A percentile compares a stretch with the other conserved stretches of the same genome.
phyloP scores from a whole-genome alignment of 1,284 basidiomycete genomes.

The Pyrrhoderma lamaoense region DNA sequence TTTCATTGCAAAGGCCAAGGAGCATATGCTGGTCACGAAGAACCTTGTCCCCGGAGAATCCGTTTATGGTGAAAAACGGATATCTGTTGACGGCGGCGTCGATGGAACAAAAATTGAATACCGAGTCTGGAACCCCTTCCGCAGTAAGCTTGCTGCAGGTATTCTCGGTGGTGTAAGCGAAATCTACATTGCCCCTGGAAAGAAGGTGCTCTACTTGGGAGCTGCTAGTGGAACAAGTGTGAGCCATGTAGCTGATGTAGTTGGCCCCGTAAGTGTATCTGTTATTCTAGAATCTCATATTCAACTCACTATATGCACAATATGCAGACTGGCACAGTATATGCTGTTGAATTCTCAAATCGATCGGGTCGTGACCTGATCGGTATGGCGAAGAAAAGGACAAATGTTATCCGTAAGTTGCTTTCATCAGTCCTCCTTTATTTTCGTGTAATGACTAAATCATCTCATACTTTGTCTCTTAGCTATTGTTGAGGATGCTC shows the following conservation, averaged over 20 bases:
- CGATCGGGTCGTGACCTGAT: conserved; percentile 97
- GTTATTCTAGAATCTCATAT: conserved; percentile 5
- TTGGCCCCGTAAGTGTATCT: conserved; percentile 71
- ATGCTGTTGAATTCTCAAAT: conserved; percentile 97
- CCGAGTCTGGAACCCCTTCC: conserved; percentile 99
- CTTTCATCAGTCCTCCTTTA: conserved; percentile 10
- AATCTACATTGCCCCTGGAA: conserved; percentile 90
- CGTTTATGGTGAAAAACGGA: conserved; percentile 98
- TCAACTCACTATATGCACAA: not conserved
- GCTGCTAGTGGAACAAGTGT: conserved; percentile 97
- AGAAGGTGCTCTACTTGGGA: conserved; percentile 96
- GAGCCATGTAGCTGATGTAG: conserved; percentile 97
- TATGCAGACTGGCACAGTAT: conserved; percentile 85
- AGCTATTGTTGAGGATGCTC: conserved; percentile 98
- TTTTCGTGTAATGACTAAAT: too few relatives aligned
- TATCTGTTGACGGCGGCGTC: conserved; percentile 71
- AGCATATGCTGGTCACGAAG: conserved; percentile 95
- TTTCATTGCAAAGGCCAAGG: conserved; percentile 93
- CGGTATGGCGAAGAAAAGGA: conserved; percentile 99
- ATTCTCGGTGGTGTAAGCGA: conserved; percentile 93
- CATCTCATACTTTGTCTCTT: conserved; percentile 10
- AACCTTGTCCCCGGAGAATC: conserved; percentile 97
- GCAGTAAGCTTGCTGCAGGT: conserved; percentile 94
- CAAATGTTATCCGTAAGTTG: conserved; percentile 87
- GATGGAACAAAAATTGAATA: conserved; percentile 93